Evolutionary conservation across 1,139 yeast genomes (phyloP), one percentile per base, ranked within the genome.

Genomic region (Suhomyces guaymorum): DNA sequence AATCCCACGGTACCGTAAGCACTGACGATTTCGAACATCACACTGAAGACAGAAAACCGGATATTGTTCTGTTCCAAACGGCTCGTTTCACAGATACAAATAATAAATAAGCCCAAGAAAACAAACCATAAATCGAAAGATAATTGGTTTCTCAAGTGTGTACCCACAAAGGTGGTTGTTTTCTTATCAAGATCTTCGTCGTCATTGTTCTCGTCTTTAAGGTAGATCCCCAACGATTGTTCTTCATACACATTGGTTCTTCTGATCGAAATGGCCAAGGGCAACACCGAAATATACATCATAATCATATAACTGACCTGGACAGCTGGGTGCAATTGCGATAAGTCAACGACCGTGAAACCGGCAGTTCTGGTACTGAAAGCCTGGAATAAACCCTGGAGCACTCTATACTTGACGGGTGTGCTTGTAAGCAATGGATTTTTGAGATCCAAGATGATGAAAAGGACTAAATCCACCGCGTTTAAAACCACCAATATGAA

Each of bases 211-310:
- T 64, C 68, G 10, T 64, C 63, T 26, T 73, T 74, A 20, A 73
- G 66, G 54, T 88, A 90, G 10, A 90, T 77, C 10, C 98, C 98
- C 42, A 92, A 66, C 0, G 96, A 85, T 56, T 89, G 97, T 54
- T 92, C 98, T 56, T 92, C 99, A 61, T 92, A 92, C 31, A 92
- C 99, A 57, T 92, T 92, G 15, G 98, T 92, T 56, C 97, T 77
- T 63, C 99, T 81, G 47, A 92, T 89, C 28, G 97, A 87, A 50
- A 92, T 92, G 25, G 98, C 98, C 52, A 92, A 68, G 0, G 99
- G 99, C 54, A 90, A 70, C 32, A 92, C 97, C 5, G 97, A 90
- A 19, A 94, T 88, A 64, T 94, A 92, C 98, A 92, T 92, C 97
- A 92, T 90, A 44, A 92, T 73, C 81, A 89, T 75, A 57, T 94